These are phyloP conservation scores for Aspergillus awamori DNA, from an alignment of 2,329 filamentous ascomycete species.

Conservation along the genomic window DNA sequence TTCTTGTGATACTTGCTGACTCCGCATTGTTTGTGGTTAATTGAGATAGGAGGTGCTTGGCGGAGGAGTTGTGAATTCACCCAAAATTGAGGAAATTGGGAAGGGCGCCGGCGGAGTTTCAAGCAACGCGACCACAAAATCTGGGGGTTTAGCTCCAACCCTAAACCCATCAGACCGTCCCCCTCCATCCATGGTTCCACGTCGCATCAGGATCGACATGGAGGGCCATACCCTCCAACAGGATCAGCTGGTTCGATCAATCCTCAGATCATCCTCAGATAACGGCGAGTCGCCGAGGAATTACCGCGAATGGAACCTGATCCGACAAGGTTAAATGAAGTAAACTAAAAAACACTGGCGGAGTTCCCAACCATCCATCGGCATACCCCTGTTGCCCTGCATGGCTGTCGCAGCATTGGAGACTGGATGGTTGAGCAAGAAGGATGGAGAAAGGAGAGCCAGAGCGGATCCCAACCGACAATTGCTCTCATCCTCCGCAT, in stretches of 20 bases:
- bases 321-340: neutral
- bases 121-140: neutral
- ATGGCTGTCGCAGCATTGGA: neutral
- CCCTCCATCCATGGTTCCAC: neutral
- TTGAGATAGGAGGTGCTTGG: neutral
- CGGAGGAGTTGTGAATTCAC: neutral
- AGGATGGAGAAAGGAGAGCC: neutral
- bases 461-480: neutral
- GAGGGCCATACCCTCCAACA: too few species aligned
- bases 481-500: neutral
- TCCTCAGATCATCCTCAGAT: neutral
- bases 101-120: neutral
- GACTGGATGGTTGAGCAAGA: neutral
- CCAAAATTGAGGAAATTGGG: slow-evolving; percentile 4
- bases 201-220: neutral
- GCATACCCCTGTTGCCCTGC: neutral
- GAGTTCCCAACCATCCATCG: neutral
- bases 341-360: neutral
- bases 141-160: slow-evolving; percentile 3
- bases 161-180: neutral
- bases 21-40: slow-evolving; percentile 3
- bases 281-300: neutral
- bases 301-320: neutral
- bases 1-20: neutral
- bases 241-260: neutral